These are phyloP conservation scores for Tranzscheliella williamsii DNA, from an alignment of 1,284 basidiomycete genomes.

Conservation along the genomic window DNA sequence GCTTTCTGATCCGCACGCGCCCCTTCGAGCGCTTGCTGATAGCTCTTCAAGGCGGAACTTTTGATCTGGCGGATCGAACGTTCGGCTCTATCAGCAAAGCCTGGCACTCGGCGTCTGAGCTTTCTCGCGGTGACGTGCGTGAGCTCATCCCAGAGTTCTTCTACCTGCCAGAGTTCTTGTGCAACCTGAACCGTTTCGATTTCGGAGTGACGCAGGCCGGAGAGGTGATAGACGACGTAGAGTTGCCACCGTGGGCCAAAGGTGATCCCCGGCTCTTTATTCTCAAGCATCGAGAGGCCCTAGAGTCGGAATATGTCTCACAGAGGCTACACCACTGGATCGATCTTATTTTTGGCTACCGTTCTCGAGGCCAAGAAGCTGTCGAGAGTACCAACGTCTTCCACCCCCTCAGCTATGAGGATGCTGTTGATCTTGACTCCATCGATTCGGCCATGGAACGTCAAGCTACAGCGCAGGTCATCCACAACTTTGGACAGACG, in stretches of 20 bases:
- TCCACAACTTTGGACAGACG: constrained; percentile 75
- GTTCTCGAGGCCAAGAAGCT: constrained; percentile 50
- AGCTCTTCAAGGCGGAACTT: constrained; percentile 68
- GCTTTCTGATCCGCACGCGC: constrained; percentile 85
- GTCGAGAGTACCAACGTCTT: constrained; percentile 78
- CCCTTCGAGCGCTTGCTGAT: constrained; percentile 64
- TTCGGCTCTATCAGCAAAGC: constrained; percentile 75
- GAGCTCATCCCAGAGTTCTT: constrained; percentile 94
- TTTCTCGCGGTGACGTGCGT: constrained; percentile 87
- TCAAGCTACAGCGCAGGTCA: constrained; percentile 89
- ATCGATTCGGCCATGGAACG: constrained; percentile 84
- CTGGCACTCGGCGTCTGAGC: constrained; percentile 81
- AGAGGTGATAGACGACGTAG: constrained; percentile 82
- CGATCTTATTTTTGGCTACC: constrained; percentile 68
- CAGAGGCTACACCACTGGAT: constrained; percentile 86
- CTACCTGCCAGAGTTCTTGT: constrained; percentile 64
- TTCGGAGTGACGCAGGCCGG: constrained; percentile 84
- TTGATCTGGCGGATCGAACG: constrained; percentile 90
- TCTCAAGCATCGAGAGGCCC: constrained; percentile 76
- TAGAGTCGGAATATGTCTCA: constrained; percentile 88
- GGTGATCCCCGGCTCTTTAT: constrained; percentile 83
- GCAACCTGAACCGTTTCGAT: constrained; percentile 66
- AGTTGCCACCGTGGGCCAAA: constrained; percentile 87
- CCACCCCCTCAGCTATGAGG: constrained; percentile 92
- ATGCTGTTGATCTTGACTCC: constrained; percentile 64